A percentile compares a stretch with the other conserved stretches of the same genome.
Evolutionary conservation across 1,139 yeast genomes (phyloP).

Genomic region (Blastobotrys serpentis): DNA sequence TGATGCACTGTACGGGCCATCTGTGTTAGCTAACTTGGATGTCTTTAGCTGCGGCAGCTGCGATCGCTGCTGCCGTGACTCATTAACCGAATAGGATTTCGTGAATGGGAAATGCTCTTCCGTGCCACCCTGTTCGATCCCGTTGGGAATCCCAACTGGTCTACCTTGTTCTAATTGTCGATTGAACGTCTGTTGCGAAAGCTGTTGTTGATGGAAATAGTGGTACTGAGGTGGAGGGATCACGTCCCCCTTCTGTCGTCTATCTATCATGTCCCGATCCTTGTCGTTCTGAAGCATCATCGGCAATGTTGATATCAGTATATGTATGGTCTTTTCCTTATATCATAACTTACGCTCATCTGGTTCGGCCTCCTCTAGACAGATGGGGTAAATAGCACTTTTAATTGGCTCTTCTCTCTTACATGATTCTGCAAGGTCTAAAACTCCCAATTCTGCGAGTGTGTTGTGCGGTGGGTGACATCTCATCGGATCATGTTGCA

Average conservation of each 20-base stretch:
- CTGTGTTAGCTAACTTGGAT: slow-evolving; percentile 15
- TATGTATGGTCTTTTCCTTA: neutral
- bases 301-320: neutral
- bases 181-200: slow-evolving; percentile 24
- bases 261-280: slow-evolving; percentile 11
- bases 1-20: slow-evolving; percentile 12
- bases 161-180: slow-evolving; percentile 20
- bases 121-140: neutral
- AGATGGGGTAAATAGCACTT: neutral
- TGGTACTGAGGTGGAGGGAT: slow-evolving; percentile 16
- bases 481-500: too few species aligned
- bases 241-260: slow-evolving; percentile 8
- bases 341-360: slow-evolving; percentile 2
- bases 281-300: slow-evolving; percentile 2
- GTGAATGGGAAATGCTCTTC: neutral
- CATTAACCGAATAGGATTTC: slow-evolving; percentile 1
- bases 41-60: slow-evolving; percentile 16
- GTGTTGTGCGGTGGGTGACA: neutral
- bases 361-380: neutral
- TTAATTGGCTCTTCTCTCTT: neutral
- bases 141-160: slow-evolving; percentile 26
- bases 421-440: neutral
- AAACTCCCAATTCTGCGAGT: neutral
- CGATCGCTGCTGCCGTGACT: neutral
- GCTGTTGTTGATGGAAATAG: slow-evolving; percentile 26